Evolutionary conservation across 75 land plant species (phyloP).

Genomic region (Cupressus sempervirens): DNA sequence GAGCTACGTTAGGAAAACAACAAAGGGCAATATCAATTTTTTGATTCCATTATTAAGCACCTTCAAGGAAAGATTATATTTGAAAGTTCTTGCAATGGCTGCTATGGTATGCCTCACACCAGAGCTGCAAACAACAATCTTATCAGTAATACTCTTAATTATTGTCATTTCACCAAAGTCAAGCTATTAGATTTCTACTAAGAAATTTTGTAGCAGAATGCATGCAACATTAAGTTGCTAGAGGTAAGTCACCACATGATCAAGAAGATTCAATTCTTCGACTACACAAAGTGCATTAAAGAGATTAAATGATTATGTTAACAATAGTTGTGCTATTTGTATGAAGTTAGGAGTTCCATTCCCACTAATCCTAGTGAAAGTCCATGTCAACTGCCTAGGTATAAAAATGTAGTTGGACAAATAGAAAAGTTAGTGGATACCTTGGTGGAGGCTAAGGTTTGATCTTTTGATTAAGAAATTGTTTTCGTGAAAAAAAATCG

Average conservation of each 20-base stretch:
- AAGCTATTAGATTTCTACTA: too few species aligned
- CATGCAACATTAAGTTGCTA: not conserved
- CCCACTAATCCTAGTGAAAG: not conserved
- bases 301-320: not conserved
- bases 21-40: too few species aligned
- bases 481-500: not conserved
- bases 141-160: too few species aligned
- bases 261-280: not conserved
- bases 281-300: not conserved
- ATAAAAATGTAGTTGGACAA: not conserved
- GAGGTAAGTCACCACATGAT: not conserved
- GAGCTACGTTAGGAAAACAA: too few species aligned
- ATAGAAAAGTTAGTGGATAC: not conserved
- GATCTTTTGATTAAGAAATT: not conserved
- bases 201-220: not conserved
- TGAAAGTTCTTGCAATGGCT: too few species aligned
- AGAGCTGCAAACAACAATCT: too few species aligned
- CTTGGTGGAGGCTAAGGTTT: not conserved
- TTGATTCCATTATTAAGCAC: too few species aligned
- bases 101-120: too few species aligned
- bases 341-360: not conserved
- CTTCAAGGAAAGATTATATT: too few species aligned
- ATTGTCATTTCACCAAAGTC: too few species aligned
- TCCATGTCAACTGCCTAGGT: not conserved
- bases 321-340: not conserved